These are phyloP conservation scores for Penicillium sumatraense DNA, from an alignment of 2,329 filamentous ascomycete genomes.

Conservation along the genomic window DNA sequence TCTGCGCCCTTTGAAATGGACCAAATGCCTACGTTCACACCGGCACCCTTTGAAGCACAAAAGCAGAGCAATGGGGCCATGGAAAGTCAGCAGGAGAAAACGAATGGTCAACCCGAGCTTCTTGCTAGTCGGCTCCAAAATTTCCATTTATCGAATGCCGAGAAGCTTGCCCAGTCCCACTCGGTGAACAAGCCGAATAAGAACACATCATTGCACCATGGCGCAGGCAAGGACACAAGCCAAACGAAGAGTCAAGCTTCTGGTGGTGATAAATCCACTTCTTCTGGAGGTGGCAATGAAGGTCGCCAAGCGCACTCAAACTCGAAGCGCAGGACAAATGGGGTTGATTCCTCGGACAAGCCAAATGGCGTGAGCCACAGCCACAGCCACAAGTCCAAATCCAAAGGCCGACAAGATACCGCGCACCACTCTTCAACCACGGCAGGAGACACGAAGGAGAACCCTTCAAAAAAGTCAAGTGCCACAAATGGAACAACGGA, in stretches of 20 bases:
- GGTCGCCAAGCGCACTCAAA: conserved; percentile 34
- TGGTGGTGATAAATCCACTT: conserved; percentile 30
- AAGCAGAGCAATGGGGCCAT: conserved; percentile 18
- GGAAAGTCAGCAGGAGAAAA: conserved; percentile 22
- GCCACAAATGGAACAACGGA: conserved; percentile 33
- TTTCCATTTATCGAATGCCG: conserved; percentile 41
- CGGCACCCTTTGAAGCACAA: conserved; percentile 31
- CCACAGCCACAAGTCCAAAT: conserved; percentile 38
- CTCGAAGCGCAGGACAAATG: conserved; percentile 38
- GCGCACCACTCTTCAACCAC: conserved; percentile 23
- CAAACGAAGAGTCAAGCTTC: conserved; percentile 30
- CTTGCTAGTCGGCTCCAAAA: conserved; percentile 45
- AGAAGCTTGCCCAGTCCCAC: conserved; percentile 33
- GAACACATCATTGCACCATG: conserved; percentile 18
- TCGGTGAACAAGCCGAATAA: conserved; percentile 29
- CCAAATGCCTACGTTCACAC: conserved; percentile 30
- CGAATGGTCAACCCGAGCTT: conserved; percentile 35
- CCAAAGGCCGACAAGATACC: conserved; percentile 39
- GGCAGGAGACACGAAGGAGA: conserved; percentile 33
- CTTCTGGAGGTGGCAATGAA: conserved; percentile 34
- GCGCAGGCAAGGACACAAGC: conserved; percentile 35
- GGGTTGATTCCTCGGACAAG: conserved; percentile 38
- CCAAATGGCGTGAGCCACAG: conserved; percentile 38
- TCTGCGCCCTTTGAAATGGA: conserved; percentile 42
- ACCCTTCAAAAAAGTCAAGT: conserved; percentile 32